A percentile compares a stretch with the other conserved stretches of the same genome.
Evolutionary conservation across 306 rosid species (phyloP).

Genomic region (Vicia sativa): DNA sequence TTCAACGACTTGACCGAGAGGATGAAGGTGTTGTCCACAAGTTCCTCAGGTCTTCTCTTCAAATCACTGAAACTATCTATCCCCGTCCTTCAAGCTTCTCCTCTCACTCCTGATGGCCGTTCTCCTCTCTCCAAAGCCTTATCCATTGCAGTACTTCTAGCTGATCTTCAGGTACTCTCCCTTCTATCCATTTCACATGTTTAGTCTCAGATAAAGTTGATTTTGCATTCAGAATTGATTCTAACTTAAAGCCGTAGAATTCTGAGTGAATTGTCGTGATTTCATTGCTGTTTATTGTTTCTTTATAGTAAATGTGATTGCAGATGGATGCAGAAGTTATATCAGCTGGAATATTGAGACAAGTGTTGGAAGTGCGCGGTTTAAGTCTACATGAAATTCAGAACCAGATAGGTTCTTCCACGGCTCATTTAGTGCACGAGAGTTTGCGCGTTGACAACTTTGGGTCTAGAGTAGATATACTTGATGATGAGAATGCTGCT

Average conservation of each 20-base stretch:
- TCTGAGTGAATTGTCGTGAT: background rate
- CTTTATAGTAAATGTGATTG: constrained; percentile 44
- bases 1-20: constrained; percentile 79
- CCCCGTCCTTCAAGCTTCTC: constrained; percentile 62
- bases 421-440: constrained; percentile 77
- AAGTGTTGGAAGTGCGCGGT: constrained; percentile 57
- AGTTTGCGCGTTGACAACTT: constrained; percentile 64
- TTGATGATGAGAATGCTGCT: constrained; percentile 74
- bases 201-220: background rate
- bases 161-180: constrained; percentile 67
- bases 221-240: background rate
- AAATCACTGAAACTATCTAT: constrained; percentile 79
- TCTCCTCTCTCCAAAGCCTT: constrained; percentile 79
- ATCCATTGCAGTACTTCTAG: constrained; percentile 75
- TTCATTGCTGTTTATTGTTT: constrained; percentile 43
- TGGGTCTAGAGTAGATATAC: constrained; percentile 54
- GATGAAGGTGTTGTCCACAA: constrained; percentile 58
- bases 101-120: constrained; percentile 72
- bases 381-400: constrained; percentile 55
- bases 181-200: background rate
- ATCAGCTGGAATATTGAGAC: constrained; percentile 76
- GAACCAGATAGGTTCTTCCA: constrained; percentile 61
- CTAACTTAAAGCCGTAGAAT: background rate
- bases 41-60: constrained; percentile 72
- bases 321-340: constrained; percentile 96